Conservation (phyloP, 495 filamentous ascomycete species). For the Aspergillus asperescens region DNA sequence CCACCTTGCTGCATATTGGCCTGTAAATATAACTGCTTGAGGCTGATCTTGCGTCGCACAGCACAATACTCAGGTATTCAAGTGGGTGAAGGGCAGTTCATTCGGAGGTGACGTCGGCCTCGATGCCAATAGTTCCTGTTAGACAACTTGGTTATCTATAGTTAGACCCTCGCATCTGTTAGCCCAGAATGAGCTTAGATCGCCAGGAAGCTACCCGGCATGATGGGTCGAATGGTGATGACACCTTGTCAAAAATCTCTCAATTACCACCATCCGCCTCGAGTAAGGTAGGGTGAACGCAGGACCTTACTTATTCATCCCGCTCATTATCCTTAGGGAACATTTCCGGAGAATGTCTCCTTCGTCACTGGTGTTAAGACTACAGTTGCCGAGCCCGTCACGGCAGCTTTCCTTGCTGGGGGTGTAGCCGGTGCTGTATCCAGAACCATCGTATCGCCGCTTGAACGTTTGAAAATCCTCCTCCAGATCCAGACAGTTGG, state of each 20-base stretch:
- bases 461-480: conserved; percentile 95
- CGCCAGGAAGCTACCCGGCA: conserved; percentile 25
- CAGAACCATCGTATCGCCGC: conserved; percentile 89
- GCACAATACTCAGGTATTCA: neutral
- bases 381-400: conserved; percentile 59
- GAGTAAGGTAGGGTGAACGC: conserved; percentile 24
- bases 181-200: conserved; percentile 37
- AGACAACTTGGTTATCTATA: neutral
- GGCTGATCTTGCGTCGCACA: neutral
- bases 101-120: neutral
- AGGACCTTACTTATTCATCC: neutral
- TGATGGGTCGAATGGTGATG: conserved; percentile 19
- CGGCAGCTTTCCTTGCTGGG: conserved; percentile 91
- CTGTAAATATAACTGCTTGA: neutral
- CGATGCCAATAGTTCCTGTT: neutral
- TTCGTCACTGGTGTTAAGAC: conserved; percentile 19
- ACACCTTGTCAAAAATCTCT: conserved; percentile 21
- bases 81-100: neutral
- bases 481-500: conserved; percentile 90
- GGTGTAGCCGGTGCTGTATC: conserved; percentile 96
- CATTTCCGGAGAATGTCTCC: conserved; percentile 9
- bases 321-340: conserved; percentile 14
- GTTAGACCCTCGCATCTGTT: neutral
- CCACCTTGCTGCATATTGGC: neutral
- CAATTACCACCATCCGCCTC: conserved; percentile 22